Evolutionary conservation across 768 basidiomycete species (phyloP).

Genomic region (Crassisporium funariophilum): DNA sequence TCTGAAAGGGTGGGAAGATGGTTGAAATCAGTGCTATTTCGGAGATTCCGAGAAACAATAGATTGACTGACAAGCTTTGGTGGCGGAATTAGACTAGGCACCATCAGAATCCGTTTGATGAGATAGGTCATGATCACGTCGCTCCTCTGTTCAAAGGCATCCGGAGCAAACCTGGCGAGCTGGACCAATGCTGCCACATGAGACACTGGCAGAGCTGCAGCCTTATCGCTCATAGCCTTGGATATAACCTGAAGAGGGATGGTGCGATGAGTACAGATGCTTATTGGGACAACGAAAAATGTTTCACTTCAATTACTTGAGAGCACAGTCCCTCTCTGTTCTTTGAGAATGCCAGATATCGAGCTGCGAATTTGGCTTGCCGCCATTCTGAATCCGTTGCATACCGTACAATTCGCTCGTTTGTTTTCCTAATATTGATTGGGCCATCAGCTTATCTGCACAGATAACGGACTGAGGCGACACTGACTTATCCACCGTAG

Average conservation of each 20-base stretch:
- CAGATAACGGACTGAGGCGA: not conserved
- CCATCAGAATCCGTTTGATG: constrained; percentile 70
- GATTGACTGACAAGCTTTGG: no score
- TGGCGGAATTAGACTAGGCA: constrained; percentile 44
- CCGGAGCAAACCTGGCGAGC: constrained; percentile 65
- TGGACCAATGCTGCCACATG: constrained; percentile 75
- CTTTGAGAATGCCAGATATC: constrained; percentile 64
- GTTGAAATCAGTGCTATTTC: no score
- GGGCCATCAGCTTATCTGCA: not conserved
- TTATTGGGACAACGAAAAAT: not conserved
- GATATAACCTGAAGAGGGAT: constrained; percentile 55
- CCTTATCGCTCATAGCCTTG: constrained; percentile 49
- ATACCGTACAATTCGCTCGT: constrained; percentile 63
- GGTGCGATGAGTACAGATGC: not conserved
- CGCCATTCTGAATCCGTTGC: constrained; percentile 60
- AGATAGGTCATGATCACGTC: constrained; percentile 74
- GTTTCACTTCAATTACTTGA: constrained; percentile 64
- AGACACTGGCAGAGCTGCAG: constrained; percentile 51
- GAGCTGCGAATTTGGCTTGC: constrained; percentile 85
- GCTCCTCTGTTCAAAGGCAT: constrained; percentile 78
- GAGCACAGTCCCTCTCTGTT: constrained; percentile 51
- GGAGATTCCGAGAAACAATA: no score
- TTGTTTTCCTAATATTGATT: constrained; percentile 55
- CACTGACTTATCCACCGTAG: constrained; percentile 66
- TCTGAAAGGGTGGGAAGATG: not conserved